Conservation (phyloP, 1,139 yeast species). For the Sugiyamaella pinicola region DNA sequence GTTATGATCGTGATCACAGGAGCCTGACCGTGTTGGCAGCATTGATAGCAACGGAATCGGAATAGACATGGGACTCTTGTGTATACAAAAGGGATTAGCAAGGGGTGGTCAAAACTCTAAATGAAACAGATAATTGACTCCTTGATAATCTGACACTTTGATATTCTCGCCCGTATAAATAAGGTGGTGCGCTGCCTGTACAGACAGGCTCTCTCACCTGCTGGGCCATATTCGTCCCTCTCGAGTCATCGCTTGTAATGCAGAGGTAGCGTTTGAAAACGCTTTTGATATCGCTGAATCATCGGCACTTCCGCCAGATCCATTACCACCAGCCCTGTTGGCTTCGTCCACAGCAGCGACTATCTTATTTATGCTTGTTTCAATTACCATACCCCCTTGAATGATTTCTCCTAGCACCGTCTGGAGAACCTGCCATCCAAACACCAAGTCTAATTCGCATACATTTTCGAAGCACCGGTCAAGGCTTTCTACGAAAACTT, state of each 20-base stretch:
- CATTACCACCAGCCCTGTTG: slow-evolving; percentile 37
- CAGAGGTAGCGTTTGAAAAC: slow-evolving; percentile 45
- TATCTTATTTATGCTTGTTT: slow-evolving; percentile 78
- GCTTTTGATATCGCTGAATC: slow-evolving; percentile 38
- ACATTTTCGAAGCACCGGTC: slow-evolving; percentile 93
- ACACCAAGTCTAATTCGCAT: slow-evolving; percentile 91
- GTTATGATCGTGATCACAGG: no score
- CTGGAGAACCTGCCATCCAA: slow-evolving; percentile 95
- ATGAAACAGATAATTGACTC: neutral
- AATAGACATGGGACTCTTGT: no score
- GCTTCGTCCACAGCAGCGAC: slow-evolving; percentile 63
- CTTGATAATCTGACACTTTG: no score
- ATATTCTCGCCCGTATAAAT: no score
- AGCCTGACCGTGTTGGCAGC: no score
- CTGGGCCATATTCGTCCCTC: slow-evolving; percentile 53
- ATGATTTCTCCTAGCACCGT: slow-evolving; percentile 84
- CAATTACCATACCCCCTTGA: slow-evolving; percentile 99
- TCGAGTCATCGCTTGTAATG: slow-evolving; percentile 50
- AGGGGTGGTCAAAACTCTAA: no score
- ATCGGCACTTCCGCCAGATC: slow-evolving; percentile 19
- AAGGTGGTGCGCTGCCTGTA: neutral
- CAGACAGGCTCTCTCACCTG: slow-evolving; percentile 17
- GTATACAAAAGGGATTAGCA: no score
- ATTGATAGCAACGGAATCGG: no score
- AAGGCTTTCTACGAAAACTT: slow-evolving; percentile 93